Conservation (phyloP, 2,329 filamentous ascomycete species). For the Exophiala alcalophila region DNA sequence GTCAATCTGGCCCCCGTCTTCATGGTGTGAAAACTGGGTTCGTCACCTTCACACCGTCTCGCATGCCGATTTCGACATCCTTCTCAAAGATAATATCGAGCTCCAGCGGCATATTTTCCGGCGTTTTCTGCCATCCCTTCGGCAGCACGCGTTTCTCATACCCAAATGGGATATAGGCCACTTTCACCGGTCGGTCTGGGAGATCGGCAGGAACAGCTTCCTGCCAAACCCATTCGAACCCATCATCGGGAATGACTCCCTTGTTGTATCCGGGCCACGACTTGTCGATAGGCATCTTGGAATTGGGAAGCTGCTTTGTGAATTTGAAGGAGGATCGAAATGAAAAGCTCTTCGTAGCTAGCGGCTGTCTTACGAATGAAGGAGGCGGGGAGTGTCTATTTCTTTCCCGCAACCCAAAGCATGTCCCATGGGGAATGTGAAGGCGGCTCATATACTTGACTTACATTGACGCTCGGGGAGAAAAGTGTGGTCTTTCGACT, state of each 20-base stretch:
- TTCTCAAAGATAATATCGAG: slow-evolving; percentile 29
- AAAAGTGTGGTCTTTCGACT: too few species aligned
- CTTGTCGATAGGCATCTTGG: slow-evolving; percentile 17
- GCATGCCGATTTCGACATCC: slow-evolving; percentile 30
- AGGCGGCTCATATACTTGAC: too few species aligned
- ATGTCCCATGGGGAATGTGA: too few species aligned
- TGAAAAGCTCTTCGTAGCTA: too few species aligned
- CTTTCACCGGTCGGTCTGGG: slow-evolving; percentile 3
- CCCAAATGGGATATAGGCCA: slow-evolving; percentile 15
- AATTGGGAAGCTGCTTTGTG: too few species aligned
- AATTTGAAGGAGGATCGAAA: too few species aligned
- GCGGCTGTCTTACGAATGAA: too few species aligned
- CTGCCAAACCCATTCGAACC: slow-evolving; percentile 17
- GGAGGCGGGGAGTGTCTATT: too few species aligned
- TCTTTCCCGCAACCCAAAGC: too few species aligned
- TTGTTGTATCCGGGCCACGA: slow-evolving; percentile 18
- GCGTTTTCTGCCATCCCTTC: slow-evolving; percentile 18
- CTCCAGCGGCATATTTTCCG: slow-evolving; percentile 13
- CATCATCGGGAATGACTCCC: slow-evolving; percentile 10
- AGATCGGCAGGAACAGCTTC: slow-evolving; percentile 16
- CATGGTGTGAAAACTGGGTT: slow-evolving; percentile 25
- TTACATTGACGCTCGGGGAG: too few species aligned
- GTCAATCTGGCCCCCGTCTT: background rate
- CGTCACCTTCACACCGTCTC: slow-evolving; percentile 32
- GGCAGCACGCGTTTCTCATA: slow-evolving; percentile 17